phyloP scores from a whole-genome alignment of 192 early-diverging fungal genomes.

The Backusella luteola region DNA sequence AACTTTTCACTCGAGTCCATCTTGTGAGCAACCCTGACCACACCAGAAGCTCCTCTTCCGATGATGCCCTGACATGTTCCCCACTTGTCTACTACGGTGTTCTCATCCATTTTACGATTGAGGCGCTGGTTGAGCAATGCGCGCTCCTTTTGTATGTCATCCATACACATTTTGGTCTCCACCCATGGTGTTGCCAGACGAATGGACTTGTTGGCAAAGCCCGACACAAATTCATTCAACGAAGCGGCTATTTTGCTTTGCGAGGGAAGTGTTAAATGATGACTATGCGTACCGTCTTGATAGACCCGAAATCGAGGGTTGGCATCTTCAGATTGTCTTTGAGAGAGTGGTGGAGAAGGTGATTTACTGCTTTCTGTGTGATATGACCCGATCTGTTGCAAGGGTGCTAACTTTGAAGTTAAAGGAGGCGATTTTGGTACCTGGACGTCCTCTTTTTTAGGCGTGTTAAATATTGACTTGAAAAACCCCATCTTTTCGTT shows the following conservation, averaged over 20 bases:
- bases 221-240: conserved; percentile 14
- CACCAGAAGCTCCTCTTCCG: conserved; percentile 40
- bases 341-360: not conserved
- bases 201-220: conserved; percentile 12
- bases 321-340: not conserved
- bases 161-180: not conserved
- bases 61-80: conserved; percentile 31
- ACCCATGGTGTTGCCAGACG: not conserved
- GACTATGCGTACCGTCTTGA: conserved; percentile 19
- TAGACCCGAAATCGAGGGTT: conserved; percentile 19
- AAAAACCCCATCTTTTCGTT: conserved; percentile 15
- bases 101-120: not conserved
- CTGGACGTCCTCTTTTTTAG: conserved; percentile 1
- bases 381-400: not conserved
- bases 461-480: conserved; percentile 12
- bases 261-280: conserved; percentile 12
- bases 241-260: conserved; percentile 14
- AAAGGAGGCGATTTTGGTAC: not conserved
- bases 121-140: not conserved
- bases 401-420: not conserved
- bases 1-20: conserved; percentile 30
- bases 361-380: conserved; percentile 1
- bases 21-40: conserved; percentile 35
- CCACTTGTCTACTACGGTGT: conserved; percentile 9
- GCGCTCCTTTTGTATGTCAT: not conserved